These are phyloP conservation scores for Trichophyton verrucosum DNA, from an alignment of 2,329 filamentous ascomycete species.

Conservation along the genomic window DNA sequence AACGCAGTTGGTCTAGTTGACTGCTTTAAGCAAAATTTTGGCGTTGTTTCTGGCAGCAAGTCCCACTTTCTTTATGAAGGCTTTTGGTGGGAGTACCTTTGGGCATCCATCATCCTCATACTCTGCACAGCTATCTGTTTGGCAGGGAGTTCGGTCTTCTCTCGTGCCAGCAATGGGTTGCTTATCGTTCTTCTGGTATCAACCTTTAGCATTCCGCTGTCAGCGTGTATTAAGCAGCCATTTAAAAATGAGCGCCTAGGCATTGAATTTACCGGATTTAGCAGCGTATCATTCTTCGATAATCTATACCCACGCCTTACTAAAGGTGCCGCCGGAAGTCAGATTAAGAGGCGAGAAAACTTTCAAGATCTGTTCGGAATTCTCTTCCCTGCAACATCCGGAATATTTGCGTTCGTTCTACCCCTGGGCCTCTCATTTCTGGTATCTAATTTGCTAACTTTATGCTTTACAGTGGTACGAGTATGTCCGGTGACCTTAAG, in stretches of 20 bases:
- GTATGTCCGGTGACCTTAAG: slow-evolving; percentile 77
- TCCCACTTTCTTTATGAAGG: slow-evolving; percentile 52
- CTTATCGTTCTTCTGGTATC: slow-evolving; percentile 58
- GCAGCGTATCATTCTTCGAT: slow-evolving; percentile 53
- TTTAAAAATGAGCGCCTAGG: slow-evolving; percentile 52
- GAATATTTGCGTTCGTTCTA: slow-evolving; percentile 42
- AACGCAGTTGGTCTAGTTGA: slow-evolving; percentile 79
- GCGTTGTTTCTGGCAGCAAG: slow-evolving; percentile 44
- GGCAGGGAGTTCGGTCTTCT: slow-evolving; percentile 67
- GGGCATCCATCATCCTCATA: slow-evolving; percentile 58
- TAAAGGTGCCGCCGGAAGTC: slow-evolving; percentile 48
- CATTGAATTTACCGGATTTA: slow-evolving; percentile 69
- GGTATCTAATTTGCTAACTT: slow-evolving; percentile 42
- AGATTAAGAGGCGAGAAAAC: slow-evolving; percentile 51
- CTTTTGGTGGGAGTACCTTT: slow-evolving; percentile 65
- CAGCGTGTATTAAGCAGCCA: slow-evolving; percentile 54
- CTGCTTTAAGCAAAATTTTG: slow-evolving; percentile 66
- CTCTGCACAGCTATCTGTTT: slow-evolving; percentile 64
- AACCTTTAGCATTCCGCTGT: slow-evolving; percentile 70
- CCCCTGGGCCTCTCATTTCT: slow-evolving; percentile 23
- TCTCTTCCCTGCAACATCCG: slow-evolving; percentile 60
- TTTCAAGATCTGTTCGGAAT: slow-evolving; percentile 80
- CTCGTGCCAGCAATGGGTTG: slow-evolving; percentile 65
- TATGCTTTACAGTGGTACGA: slow-evolving; percentile 48
- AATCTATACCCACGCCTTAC: slow-evolving; percentile 61